Percentiles rank a stretch among this genome's conserved stretches.
phyloP scores from a whole-genome alignment of 139 green algal genomes.

The Picochlorum sp. region DNA sequence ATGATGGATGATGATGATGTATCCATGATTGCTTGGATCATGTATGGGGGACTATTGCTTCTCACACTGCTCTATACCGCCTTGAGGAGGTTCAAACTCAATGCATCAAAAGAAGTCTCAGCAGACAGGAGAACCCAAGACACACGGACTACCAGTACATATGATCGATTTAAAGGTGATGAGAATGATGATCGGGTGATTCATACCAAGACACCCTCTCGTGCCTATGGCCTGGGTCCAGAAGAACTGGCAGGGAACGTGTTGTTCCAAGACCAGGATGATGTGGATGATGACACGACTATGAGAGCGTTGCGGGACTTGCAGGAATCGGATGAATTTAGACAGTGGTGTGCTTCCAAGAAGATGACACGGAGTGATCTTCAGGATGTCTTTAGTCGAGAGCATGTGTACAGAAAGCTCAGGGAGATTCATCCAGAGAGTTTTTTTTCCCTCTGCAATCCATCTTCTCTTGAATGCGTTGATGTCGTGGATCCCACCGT shows the following conservation, averaged over 20 bases:
- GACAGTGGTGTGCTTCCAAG: not conserved
- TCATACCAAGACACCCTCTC: too few species aligned
- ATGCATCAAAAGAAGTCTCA: too few species aligned
- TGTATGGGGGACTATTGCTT: too few species aligned
- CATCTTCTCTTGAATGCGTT: not conserved
- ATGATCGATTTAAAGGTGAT: too few species aligned
- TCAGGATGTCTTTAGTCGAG: not conserved
- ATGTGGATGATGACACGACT: not conserved
- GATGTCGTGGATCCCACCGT: not conserved
- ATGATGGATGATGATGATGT: too few species aligned
- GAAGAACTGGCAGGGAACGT: not conserved
- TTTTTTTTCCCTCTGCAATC: conserved; percentile 2
- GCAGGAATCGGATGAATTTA: conserved; percentile 8
- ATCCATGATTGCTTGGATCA: too few species aligned
- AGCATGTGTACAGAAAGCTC: conserved; percentile 1
- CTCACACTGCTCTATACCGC: too few species aligned
- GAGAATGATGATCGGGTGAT: too few species aligned
- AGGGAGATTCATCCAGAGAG: conserved; percentile 3
- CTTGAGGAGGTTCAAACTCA: too few species aligned
- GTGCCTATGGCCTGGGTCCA: conserved; percentile 2
- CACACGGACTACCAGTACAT: too few species aligned
- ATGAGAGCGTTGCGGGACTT: not conserved
- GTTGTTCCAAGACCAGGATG: not conserved
- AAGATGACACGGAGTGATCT: conserved; percentile 1
- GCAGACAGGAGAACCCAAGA: too few species aligned